Conservation (phyloP, 768 basidiomycete species). For the Kwoniella dejecticola region DNA sequence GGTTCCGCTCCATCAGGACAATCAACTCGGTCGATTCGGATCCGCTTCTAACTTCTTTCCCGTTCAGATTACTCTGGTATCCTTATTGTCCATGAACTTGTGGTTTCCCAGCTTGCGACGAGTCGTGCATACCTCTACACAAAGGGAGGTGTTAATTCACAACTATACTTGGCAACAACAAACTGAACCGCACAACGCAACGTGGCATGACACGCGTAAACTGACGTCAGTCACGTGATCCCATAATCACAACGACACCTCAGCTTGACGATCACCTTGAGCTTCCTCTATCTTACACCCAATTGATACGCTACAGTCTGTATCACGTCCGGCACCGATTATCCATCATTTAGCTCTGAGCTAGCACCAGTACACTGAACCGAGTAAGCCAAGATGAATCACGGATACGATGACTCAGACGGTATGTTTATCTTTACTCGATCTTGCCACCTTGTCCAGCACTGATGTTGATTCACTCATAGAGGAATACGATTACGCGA, state of each 20-base stretch:
- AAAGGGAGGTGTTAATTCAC: not conserved
- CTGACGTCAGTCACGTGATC: slow-evolving; percentile 19
- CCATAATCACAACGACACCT: not conserved
- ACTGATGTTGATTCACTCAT: not conserved
- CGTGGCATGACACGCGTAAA: no score
- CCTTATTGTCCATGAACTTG: no score
- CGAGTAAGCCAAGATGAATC: slow-evolving; percentile 49
- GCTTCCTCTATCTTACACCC: not conserved
- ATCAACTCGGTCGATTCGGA: no score
- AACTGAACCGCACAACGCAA: not conserved
- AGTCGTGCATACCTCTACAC: not conserved
- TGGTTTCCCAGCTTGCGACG: no score
- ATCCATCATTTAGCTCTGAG: no score
- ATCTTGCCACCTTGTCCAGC: not conserved
- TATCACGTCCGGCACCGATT: no score
- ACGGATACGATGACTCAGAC: slow-evolving; percentile 54
- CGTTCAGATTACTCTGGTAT: no score
- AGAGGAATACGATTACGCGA: slow-evolving; percentile 31
- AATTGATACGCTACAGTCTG: not conserved
- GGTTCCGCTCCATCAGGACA: not conserved
- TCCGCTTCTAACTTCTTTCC: no score
- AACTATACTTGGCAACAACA: slow-evolving; percentile 1
- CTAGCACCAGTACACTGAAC: no score
- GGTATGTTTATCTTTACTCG: slow-evolving; percentile 29
- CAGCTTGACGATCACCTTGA: not conserved